A percentile compares a stretch with the other conserved stretches of the same genome.
These are phyloP conservation scores for Ceriops zippeliana DNA, from an alignment of 345 rosid genomes.

Conservation along the genomic window DNA sequence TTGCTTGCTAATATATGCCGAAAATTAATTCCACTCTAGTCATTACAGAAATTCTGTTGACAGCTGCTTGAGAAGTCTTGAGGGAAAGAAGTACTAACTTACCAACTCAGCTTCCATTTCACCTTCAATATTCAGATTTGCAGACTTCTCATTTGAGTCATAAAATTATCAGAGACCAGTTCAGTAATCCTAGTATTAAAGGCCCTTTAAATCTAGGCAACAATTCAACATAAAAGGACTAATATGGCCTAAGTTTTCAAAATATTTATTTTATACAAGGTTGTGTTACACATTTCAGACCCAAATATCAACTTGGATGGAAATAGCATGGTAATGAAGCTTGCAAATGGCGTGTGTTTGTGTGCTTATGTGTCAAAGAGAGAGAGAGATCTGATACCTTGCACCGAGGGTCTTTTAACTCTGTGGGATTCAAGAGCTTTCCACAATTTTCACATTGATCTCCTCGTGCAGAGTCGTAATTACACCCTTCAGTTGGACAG, in stretches of 20 bases:
- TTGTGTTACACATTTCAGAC: background rate
- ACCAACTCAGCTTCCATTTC: no score
- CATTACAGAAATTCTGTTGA: no score
- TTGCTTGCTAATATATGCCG: background rate
- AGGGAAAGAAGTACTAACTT: background rate
- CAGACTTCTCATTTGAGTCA: background rate
- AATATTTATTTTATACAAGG: background rate
- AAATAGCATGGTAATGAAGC: background rate
- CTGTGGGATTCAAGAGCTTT: constrained; percentile 87
- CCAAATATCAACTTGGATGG: background rate
- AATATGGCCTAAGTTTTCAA: background rate
- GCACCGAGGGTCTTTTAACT: constrained; percentile 81
- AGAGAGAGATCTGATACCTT: constrained; percentile 44
- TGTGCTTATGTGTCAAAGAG: no score
- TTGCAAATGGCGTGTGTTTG: background rate
- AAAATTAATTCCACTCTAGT: background rate
- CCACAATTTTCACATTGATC: constrained; percentile 97
- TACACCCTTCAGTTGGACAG: constrained; percentile 74
- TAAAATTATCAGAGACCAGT: background rate
- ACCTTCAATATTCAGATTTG: no score
- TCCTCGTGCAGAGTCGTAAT: constrained; percentile 86
- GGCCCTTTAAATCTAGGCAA: background rate
- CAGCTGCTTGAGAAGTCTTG: background rate
- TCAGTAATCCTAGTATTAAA: background rate
- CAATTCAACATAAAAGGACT: background rate